Evolutionary conservation across 2,329 filamentous ascomycete species (phyloP).

Genomic region (Talaromyces verruculosus): DNA sequence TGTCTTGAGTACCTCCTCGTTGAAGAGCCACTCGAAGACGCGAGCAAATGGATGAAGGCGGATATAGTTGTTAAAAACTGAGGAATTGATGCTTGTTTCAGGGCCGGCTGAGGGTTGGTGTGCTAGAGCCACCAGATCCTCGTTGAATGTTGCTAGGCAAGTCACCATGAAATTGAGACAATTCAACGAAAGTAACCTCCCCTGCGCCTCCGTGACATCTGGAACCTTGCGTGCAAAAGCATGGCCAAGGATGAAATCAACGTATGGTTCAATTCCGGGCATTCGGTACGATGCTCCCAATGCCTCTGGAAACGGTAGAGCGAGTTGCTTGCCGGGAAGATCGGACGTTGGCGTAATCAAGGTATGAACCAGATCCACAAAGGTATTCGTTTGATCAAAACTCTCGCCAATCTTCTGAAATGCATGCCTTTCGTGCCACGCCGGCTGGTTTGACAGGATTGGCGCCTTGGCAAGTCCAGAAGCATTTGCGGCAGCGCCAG

Average conservation of each 20-base stretch:
- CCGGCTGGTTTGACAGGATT: slow-evolving; percentile 41
- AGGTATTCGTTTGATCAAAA: slow-evolving; percentile 82
- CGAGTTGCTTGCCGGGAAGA: slow-evolving; percentile 62
- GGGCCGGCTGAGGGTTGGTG: slow-evolving; percentile 75
- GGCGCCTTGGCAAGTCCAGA: slow-evolving; percentile 50
- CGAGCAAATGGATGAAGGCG: slow-evolving; percentile 87
- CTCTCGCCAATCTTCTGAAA: slow-evolving; percentile 72
- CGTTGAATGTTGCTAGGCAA: slow-evolving; percentile 86
- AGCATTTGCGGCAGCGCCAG: slow-evolving; percentile 48
- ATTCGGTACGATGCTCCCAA: slow-evolving; percentile 75
- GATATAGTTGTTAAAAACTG: slow-evolving; percentile 76
- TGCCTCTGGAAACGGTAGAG: slow-evolving; percentile 80
- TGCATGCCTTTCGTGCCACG: slow-evolving; percentile 58
- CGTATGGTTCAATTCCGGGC: slow-evolving; percentile 85
- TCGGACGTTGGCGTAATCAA: slow-evolving; percentile 62
- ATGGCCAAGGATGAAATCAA: slow-evolving; percentile 84
- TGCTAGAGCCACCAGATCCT: slow-evolving; percentile 82
- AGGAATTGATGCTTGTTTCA: slow-evolving; percentile 71
- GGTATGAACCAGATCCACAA: slow-evolving; percentile 73
- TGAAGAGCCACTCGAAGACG: slow-evolving; percentile 98
- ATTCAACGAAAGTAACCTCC: slow-evolving; percentile 70
- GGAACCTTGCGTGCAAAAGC: slow-evolving; percentile 68
- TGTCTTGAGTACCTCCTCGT: slow-evolving; percentile 78
- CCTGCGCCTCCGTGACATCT: slow-evolving; percentile 68
- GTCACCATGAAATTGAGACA: slow-evolving; percentile 81